phyloP scores from a whole-genome alignment of 805 yeast species.

The Barnettozyma wickerhamii region DNA sequence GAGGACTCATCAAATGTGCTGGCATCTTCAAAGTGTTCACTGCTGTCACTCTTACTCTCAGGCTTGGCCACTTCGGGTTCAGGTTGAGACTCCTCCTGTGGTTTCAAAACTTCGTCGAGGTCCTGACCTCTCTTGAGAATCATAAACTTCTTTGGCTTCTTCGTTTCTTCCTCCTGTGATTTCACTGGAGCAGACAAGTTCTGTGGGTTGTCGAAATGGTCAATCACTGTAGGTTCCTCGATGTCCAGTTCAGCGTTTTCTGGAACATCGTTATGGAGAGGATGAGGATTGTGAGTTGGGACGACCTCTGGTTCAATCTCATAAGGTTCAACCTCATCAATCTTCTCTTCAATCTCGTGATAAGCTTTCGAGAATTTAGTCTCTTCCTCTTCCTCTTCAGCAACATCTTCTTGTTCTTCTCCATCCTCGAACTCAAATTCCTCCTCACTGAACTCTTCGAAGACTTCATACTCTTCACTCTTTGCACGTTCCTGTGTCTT shows the following conservation, averaged over 20 bases:
- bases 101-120: slow-evolving; percentile 19
- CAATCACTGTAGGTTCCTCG: slow-evolving; percentile 4
- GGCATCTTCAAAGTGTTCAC: slow-evolving; percentile 6
- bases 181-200: neutral
- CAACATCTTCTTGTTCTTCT: slow-evolving; percentile 3
- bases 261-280: neutral
- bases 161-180: slow-evolving; percentile 4
- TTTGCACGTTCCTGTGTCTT: slow-evolving; percentile 10
- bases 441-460: slow-evolving; percentile 24
- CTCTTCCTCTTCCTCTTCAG: slow-evolving; percentile 1
- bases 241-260: neutral
- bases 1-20: neutral
- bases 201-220: neutral
- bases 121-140: slow-evolving; percentile 35
- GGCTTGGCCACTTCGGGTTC: slow-evolving; percentile 11
- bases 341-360: neutral
- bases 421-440: slow-evolving; percentile 17
- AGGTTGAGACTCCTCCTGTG: neutral
- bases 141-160: slow-evolving; percentile 27
- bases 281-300: neutral
- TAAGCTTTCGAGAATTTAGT: neutral
- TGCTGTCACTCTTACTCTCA: slow-evolving; percentile 11
- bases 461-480: slow-evolving; percentile 18
- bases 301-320: slow-evolving; percentile 3
- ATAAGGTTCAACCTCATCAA: neutral